Percentiles rank a stretch among this genome's conserved stretches.
phyloP scores from a whole-genome alignment of 768 basidiomycete genomes.

The Amanita rubescens region DNA sequence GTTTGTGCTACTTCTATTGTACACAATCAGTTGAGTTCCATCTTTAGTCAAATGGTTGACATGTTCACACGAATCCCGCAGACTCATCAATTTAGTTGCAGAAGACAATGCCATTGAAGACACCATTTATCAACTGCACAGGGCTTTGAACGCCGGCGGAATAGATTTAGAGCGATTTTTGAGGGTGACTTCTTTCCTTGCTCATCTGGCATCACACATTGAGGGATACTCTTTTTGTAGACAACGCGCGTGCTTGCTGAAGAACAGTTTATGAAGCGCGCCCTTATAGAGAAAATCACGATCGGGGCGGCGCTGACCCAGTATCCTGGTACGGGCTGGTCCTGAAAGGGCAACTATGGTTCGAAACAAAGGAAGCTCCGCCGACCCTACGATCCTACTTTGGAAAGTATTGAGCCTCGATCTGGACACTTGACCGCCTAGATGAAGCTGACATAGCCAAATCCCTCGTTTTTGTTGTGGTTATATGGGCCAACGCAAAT shows the following conservation, averaged over 20 bases:
- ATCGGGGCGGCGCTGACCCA: slow-evolving; percentile 46
- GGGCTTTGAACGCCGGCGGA: slow-evolving; percentile 84
- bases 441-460: neutral
- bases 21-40: slow-evolving; percentile 77
- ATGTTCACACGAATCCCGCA: slow-evolving; percentile 23
- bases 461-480: neutral
- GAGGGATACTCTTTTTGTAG: slow-evolving; percentile 27
- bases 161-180: slow-evolving; percentile 94
- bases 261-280: slow-evolving; percentile 97
- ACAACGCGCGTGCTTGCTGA: slow-evolving; percentile 82
- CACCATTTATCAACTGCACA: slow-evolving; percentile 93
- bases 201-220: slow-evolving; percentile 11
- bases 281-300: slow-evolving; percentile 87
- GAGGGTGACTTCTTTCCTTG: slow-evolving; percentile 47
- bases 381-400: neutral
- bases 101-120: slow-evolving; percentile 99
- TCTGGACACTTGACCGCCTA: neutral
- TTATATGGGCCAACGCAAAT: slow-evolving; percentile 2
- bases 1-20: slow-evolving; percentile 95
- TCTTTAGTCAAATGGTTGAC: slow-evolving; percentile 4
- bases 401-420: neutral
- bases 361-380: slow-evolving; percentile 16
- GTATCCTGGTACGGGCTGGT: slow-evolving; percentile 32
- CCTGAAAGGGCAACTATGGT: slow-evolving; percentile 18
- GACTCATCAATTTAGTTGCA: slow-evolving; percentile 94